phyloP scores from a whole-genome alignment of 225 moss, liverwort and hornwort species.

The Pseudoscleropodium purum region DNA sequence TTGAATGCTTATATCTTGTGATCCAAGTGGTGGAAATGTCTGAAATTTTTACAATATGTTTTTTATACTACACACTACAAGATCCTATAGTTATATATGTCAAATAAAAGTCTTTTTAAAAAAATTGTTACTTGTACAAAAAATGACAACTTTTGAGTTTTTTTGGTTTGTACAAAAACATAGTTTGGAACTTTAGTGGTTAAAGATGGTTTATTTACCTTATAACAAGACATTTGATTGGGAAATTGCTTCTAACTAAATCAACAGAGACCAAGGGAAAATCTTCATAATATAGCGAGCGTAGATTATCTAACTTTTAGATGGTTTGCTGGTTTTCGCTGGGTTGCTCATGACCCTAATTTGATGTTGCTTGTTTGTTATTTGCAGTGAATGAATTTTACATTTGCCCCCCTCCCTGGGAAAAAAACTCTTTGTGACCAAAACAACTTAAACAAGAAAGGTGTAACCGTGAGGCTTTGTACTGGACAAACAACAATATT shows the following conservation, averaged over 20 bases:
- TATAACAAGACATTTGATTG: not conserved
- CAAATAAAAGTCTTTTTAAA: no score
- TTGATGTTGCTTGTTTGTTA: not conserved
- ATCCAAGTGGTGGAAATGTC: no score
- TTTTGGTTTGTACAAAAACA: no score
- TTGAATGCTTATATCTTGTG: no score
- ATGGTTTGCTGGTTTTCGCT: accelerated
- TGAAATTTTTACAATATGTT: no score
- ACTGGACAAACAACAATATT: not conserved
- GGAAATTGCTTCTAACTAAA: accelerated
- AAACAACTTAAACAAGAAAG: not conserved
- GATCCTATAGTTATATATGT: no score
- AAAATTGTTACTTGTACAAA: no score
- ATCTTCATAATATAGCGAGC: not conserved
- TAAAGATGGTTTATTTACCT: not conserved
- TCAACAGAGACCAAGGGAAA: not conserved
- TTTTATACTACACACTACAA: no score
- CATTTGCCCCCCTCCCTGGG: accelerated
- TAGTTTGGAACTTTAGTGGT: no score
- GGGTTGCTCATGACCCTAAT: accelerated
- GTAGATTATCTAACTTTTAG: not conserved
- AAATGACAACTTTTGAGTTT: no score
- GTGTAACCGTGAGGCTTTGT: not conserved
- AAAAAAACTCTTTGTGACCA: not conserved
- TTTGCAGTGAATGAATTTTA: not conserved